Evolutionary conservation across 441 rosid genomes (phyloP).

Genomic region (Arabidopsis lyrata): DNA sequence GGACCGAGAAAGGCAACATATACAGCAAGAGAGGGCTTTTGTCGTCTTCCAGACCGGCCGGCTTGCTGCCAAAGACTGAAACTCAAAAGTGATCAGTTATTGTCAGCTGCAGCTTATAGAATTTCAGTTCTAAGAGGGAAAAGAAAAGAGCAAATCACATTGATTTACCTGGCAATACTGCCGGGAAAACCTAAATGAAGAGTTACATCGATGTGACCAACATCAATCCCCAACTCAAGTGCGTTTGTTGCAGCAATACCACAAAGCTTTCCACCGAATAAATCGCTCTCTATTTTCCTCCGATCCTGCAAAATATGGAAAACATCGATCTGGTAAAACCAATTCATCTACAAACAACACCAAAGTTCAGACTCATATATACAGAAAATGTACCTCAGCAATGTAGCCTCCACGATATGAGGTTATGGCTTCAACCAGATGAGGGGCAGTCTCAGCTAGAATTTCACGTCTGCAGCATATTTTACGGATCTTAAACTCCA

Average conservation of each 20-base stretch:
- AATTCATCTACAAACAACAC: constrained; percentile 34
- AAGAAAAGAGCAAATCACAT: constrained; percentile 33
- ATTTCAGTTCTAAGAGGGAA: constrained; percentile 7
- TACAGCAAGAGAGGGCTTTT: constrained; percentile 83
- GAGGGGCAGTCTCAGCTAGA: constrained; percentile 78
- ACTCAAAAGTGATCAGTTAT: constrained; percentile 37
- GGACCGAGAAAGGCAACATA: constrained; percentile 90
- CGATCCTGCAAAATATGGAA: constrained; percentile 62
- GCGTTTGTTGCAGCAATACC: constrained; percentile 98
- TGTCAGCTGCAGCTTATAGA: constrained; percentile 19
- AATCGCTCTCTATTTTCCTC: constrained; percentile 82
- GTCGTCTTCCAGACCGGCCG: constrained; percentile 97
- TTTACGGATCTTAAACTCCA: constrained; percentile 28
- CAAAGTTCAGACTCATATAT: neutral
- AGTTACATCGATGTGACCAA: constrained; percentile 93
- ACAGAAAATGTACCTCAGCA: constrained; percentile 61
- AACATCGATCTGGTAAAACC: constrained; percentile 15
- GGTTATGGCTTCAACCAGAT: constrained; percentile 69
- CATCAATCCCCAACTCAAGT: constrained; percentile 97
- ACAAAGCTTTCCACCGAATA: constrained; percentile 84
- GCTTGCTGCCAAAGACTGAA: constrained; percentile 97
- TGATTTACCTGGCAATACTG: constrained; percentile 82
- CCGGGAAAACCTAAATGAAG: constrained; percentile 98
- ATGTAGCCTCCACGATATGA: constrained; percentile 94
- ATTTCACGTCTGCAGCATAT: constrained; percentile 73